Conservation (phyloP, 306 rosid species). For the Pterocarpus macrocarpus region DNA sequence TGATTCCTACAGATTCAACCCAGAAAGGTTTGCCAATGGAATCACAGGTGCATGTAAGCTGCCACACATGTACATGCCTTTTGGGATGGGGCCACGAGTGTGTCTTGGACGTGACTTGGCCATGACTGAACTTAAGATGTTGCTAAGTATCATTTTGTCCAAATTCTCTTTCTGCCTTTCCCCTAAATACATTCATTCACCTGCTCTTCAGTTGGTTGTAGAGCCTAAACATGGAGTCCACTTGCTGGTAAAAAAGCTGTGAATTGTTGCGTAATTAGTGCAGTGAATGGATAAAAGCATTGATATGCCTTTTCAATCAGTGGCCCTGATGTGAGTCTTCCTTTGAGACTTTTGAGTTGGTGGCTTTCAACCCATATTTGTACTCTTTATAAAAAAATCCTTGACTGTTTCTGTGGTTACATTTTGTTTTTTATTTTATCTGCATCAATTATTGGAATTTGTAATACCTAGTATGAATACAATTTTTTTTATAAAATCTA, state of each 20-base stretch:
- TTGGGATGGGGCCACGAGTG: constrained; percentile 52
- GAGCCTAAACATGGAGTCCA: constrained; percentile 56
- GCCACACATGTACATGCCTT: constrained; percentile 53
- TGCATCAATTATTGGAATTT: too few species aligned
- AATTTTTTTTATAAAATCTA: too few species aligned
- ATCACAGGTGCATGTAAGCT: constrained; percentile 43
- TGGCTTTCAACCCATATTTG: too few species aligned
- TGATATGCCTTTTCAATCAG: too few species aligned
- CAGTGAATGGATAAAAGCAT: too few species aligned
- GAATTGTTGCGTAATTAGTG: background rate
- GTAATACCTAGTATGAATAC: too few species aligned
- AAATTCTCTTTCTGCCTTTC: constrained; percentile 57
- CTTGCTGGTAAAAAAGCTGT: constrained; percentile 52
- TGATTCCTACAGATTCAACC: constrained; percentile 49
- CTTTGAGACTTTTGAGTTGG: too few species aligned
- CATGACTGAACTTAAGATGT: constrained; percentile 51
- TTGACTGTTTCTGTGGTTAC: too few species aligned
- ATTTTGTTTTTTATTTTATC: too few species aligned
- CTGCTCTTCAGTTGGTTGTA: constrained; percentile 42
- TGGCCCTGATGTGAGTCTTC: too few species aligned
- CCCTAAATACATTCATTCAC: constrained; percentile 51
- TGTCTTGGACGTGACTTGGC: constrained; percentile 56
- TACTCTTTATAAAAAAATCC: too few species aligned
- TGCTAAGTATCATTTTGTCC: constrained; percentile 49
- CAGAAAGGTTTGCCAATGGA: constrained; percentile 54